These are phyloP conservation scores for Candida patagonica DNA, from an alignment of 805 yeast species.

Conservation along the genomic window DNA sequence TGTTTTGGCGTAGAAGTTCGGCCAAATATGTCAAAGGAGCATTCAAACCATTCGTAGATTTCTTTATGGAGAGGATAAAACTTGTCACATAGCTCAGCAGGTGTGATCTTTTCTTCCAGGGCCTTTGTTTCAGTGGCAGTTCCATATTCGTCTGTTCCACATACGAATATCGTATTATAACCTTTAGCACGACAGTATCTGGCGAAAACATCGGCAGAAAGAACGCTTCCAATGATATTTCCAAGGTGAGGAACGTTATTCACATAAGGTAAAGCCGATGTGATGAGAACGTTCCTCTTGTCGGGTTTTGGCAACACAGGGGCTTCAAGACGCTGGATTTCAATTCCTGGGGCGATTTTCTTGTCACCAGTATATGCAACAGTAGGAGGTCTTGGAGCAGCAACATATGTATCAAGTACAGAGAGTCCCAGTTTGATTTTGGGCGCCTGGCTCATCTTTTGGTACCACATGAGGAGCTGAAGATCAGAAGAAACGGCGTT, in stretches of 20 bases:
- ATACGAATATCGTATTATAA: slow-evolving; percentile 73
- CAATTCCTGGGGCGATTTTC: slow-evolving; percentile 10
- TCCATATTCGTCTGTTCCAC: slow-evolving; percentile 99
- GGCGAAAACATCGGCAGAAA: slow-evolving; percentile 88
- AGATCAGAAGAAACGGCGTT: slow-evolving; percentile 24
- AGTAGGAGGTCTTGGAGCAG: slow-evolving; percentile 16
- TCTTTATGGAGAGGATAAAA: slow-evolving; percentile 78
- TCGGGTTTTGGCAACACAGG: slow-evolving; percentile 57
- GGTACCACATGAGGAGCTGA: slow-evolving; percentile 27
- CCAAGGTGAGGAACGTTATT: slow-evolving; percentile 98
- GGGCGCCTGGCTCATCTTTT: slow-evolving; percentile 21
- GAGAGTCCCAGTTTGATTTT: slow-evolving; percentile 16
- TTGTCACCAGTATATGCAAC: slow-evolving; percentile 31
- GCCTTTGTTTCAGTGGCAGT: slow-evolving; percentile 99
- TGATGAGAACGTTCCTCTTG: slow-evolving; percentile 76
- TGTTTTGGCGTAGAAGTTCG: slow-evolving; percentile 89
- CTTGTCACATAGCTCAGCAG: slow-evolving; percentile 83
- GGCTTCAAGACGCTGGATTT: slow-evolving; percentile 10
- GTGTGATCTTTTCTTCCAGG: slow-evolving; percentile 82
- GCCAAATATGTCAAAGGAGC: slow-evolving; percentile 91
- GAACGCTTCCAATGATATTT: slow-evolving; percentile 89
- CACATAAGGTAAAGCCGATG: slow-evolving; percentile 96
- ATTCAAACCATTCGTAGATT: slow-evolving; percentile 94
- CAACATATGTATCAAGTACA: not conserved
- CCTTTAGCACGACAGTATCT: slow-evolving; percentile 85